Evolutionary conservation across 192 early-diverging fungal species (phyloP).

Genomic region (Gonapodya prolifera): DNA sequence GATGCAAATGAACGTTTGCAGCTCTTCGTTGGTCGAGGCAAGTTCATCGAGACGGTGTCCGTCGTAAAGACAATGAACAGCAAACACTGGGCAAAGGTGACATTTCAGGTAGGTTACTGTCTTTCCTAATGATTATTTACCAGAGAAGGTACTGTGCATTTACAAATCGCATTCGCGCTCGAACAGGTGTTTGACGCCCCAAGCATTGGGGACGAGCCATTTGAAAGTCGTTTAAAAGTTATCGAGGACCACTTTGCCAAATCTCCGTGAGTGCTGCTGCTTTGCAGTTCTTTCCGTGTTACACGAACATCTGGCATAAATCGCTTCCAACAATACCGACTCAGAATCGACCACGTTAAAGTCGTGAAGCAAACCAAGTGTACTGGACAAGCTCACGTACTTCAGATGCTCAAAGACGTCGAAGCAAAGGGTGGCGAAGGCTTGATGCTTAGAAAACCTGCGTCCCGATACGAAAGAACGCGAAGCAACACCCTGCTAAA

Average conservation of each 20-base stretch:
- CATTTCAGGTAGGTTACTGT: too few species aligned
- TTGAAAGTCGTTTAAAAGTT: conserved; percentile 37
- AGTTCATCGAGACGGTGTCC: conserved; percentile 48
- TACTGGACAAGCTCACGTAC: conserved; percentile 24
- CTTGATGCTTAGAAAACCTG: conserved; percentile 41
- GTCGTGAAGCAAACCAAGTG: conserved; percentile 37
- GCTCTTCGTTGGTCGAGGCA: conserved; percentile 51
- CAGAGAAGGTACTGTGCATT: conserved; percentile 17
- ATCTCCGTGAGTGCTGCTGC: neutral
- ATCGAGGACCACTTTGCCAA: conserved; percentile 23
- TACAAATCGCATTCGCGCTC: neutral
- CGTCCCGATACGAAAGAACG: conserved; percentile 27
- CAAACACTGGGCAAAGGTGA: conserved; percentile 8
- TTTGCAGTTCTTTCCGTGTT: neutral
- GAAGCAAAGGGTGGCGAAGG: conserved; percentile 53
- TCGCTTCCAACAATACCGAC: neutral
- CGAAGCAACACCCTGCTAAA: conserved; percentile 44
- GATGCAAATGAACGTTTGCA: neutral
- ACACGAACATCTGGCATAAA: neutral
- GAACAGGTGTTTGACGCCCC: conserved; percentile 46
- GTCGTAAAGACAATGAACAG: conserved; percentile 37
- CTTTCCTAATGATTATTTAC: conserved; percentile 41
- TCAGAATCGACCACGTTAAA: conserved; percentile 12
- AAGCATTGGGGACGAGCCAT: conserved; percentile 21
- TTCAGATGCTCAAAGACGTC: conserved; percentile 32